phyloP scores from a whole-genome alignment of 1,284 basidiomycete species.

The Laetiporus sulphureus region DNA sequence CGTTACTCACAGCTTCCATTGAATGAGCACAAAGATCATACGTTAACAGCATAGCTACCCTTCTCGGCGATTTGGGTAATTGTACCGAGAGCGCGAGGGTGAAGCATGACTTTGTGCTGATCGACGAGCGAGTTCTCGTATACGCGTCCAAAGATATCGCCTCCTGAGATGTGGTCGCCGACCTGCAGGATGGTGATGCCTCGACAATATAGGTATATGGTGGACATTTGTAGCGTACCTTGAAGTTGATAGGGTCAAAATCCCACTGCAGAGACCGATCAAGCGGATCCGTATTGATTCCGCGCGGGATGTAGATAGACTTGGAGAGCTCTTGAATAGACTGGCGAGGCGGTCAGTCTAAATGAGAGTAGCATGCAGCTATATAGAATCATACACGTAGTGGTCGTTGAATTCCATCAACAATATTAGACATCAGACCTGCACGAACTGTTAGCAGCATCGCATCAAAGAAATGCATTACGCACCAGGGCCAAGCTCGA shows the following conservation, averaged over 20 bases:
- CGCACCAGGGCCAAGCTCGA: constrained; percentile 93
- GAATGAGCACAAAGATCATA: constrained; percentile 31
- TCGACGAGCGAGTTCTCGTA: constrained; percentile 97
- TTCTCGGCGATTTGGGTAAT: constrained; percentile 93
- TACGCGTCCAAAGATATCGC: constrained; percentile 93
- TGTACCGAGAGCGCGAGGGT: constrained; percentile 90
- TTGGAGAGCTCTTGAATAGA: constrained; percentile 94
- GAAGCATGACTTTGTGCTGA: constrained; percentile 96
- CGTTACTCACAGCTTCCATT: not conserved
- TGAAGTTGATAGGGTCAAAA: constrained; percentile 84
- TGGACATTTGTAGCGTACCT: constrained; percentile 37
- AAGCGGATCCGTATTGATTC: constrained; percentile 96
- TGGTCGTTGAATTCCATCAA: constrained; percentile 95
- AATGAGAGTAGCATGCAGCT: constrained; percentile 10
- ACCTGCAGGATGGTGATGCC: constrained; percentile 58
- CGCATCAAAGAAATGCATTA: constrained; percentile 3
- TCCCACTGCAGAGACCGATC: constrained; percentile 92
- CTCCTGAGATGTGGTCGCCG: constrained; percentile 96
- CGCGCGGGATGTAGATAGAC: constrained; percentile 97
- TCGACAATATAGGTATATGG: not conserved
- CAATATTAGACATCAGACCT: constrained; percentile 98
- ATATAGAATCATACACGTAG: constrained; percentile 54
- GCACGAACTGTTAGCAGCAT: not conserved
- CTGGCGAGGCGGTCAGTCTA: constrained; percentile 34
- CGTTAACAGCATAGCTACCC: constrained; percentile 90